These are phyloP conservation scores for Sophora flavescens DNA, from an alignment of 306 rosid species.

Conservation along the genomic window DNA sequence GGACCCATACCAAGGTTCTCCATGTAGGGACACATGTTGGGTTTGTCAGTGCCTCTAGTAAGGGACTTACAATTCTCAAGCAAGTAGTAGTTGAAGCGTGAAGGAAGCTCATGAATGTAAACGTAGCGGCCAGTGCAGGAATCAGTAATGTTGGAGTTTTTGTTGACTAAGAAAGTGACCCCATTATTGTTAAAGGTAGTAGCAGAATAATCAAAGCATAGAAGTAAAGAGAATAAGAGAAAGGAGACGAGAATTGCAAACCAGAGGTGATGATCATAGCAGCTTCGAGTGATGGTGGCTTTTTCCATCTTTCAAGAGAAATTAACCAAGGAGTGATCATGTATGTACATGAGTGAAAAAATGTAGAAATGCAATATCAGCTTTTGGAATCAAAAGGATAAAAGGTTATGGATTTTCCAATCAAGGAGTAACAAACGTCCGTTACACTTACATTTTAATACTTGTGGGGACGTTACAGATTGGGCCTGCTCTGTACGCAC, in stretches of 20 bases:
- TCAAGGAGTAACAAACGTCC: conserved; percentile 2
- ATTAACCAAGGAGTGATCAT: background rate
- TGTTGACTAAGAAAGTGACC: conserved; percentile 38
- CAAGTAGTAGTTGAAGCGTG: conserved; percentile 66
- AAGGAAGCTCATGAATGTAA: conserved; percentile 69
- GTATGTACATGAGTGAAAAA: background rate
- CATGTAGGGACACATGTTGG: conserved; percentile 78
- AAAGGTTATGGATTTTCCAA: background rate
- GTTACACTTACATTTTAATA: background rate
- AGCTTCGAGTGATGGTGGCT: conserved; percentile 23
- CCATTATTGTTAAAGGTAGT: conserved; percentile 43
- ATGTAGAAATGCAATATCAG: background rate
- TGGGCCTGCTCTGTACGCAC: too few species aligned
- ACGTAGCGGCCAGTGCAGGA: conserved; percentile 70
- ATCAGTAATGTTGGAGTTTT: conserved; percentile 30
- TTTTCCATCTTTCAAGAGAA: conserved; percentile 54
- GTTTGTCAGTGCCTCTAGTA: conserved; percentile 74
- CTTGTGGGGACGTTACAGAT: too few species aligned
- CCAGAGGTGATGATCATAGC: conserved; percentile 54
- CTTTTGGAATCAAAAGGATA: background rate
- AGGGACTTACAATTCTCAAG: conserved; percentile 61
- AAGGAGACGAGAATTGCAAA: conserved; percentile 55
- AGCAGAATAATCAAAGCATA: conserved; percentile 56
- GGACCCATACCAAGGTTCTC: conserved; percentile 77
- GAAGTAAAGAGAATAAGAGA: conserved; percentile 51